Percentiles rank a stretch among this genome's conserved stretches.
These are phyloP conservation scores for Coemansia sp. DNA, from an alignment of 371 early-diverging fungal species.

Conservation along the genomic window DNA sequence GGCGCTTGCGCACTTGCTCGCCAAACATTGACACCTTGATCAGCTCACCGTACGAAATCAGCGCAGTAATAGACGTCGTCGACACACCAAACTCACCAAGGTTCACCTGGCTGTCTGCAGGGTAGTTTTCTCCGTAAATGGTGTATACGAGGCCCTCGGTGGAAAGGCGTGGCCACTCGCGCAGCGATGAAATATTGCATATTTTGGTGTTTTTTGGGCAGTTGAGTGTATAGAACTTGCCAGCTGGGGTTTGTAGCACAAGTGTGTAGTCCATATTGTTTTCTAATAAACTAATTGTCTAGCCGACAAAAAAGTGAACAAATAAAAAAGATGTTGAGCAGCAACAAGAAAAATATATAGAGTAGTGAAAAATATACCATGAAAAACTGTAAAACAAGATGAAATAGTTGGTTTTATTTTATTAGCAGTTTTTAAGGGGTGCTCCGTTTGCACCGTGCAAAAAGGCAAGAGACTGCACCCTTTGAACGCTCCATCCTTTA, in stretches of 20 bases:
- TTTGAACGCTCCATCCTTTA: neutral
- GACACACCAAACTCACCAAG: neutral
- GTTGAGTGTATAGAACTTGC: neutral
- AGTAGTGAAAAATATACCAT: neutral
- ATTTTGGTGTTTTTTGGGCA: neutral
- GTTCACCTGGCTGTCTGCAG: neutral
- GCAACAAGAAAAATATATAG: neutral
- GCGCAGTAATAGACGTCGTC: neutral
- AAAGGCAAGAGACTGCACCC: neutral
- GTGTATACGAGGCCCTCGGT: neutral
- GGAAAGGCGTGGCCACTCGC: neutral
- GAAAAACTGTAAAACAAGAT: neutral
- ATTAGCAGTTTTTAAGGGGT: neutral
- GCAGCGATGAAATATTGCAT: neutral
- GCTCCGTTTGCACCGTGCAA: neutral
- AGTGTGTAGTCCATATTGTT: neutral
- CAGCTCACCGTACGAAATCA: neutral
- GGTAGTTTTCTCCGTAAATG: neutral
- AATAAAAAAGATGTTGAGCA: neutral
- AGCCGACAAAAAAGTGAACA: neutral
- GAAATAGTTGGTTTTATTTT: neutral
- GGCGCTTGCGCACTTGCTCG: neutral
- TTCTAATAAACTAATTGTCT: neutral
- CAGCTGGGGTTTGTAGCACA: neutral
- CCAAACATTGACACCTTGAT: neutral